Percentiles rank a stretch among this genome's conserved stretches.
These are phyloP conservation scores for Tuber umbilicatum DNA, from an alignment of 495 filamentous ascomycete species.

Conservation along the genomic window DNA sequence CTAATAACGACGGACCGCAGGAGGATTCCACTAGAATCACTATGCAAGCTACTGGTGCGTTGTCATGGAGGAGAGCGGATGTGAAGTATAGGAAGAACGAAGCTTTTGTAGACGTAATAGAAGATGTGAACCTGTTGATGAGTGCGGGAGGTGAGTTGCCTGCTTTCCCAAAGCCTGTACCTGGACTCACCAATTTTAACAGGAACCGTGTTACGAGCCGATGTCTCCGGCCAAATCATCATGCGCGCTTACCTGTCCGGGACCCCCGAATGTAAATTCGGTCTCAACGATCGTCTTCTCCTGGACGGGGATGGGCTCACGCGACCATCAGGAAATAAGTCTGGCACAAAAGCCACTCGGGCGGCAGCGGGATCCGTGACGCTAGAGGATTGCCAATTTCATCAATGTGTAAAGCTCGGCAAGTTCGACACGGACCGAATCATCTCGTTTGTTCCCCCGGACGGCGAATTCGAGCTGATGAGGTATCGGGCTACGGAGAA, in stretches of 20 bases:
- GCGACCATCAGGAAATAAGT: conserved; percentile 61
- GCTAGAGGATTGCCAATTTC: conserved; percentile 97
- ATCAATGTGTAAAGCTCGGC: conserved; percentile 96
- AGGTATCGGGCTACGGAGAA: conserved; percentile 99
- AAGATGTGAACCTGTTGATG: conserved; percentile 98
- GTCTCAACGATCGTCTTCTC: conserved; percentile 90
- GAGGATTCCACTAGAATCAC: conserved; percentile 95
- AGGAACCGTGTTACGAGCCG: conserved; percentile 88
- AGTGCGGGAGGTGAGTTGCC: conserved; percentile 52
- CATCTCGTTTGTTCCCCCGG: conserved; percentile 95
- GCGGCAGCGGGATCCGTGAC: conserved; percentile 94
- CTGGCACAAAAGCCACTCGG: conserved; percentile 78
- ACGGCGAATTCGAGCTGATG: conserved; percentile 99
- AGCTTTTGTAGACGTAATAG: conserved; percentile 98
- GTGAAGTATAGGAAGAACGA: conserved; percentile 99
- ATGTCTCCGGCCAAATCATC: conserved; percentile 94
- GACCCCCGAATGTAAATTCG: conserved; percentile 98
- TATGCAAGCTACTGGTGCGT: conserved; percentile 95
- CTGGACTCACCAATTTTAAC: conserved; percentile 45
- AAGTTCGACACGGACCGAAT: conserved; percentile 97
- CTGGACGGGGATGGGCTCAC: conserved; percentile 70
- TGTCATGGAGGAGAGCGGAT: conserved; percentile 93
- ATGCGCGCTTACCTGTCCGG: conserved; percentile 98
- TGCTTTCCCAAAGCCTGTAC: background rate
- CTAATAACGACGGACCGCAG: conserved; percentile 36